Evolutionary conservation across 495 filamentous ascomycete genomes (phyloP).

Genomic region (Xylaria grammica): DNA sequence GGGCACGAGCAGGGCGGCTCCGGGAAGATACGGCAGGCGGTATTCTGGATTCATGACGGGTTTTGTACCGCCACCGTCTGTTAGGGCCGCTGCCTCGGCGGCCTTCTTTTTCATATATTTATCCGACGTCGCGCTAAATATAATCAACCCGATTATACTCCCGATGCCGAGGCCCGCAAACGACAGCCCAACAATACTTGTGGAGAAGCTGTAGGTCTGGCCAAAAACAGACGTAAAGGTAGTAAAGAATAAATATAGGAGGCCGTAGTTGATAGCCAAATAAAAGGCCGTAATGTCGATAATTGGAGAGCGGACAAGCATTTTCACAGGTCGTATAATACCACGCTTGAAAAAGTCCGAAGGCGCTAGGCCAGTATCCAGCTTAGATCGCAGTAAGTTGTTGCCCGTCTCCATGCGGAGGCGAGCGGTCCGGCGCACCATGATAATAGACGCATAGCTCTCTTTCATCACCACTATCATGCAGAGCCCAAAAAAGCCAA

Average conservation of each 20-base stretch:
- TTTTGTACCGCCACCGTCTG: conserved; percentile 23
- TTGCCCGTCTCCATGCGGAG: conserved; percentile 51
- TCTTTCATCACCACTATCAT: conserved; percentile 53
- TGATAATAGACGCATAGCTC: conserved; percentile 64
- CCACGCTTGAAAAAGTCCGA: conserved; percentile 40
- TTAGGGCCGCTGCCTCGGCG: no score
- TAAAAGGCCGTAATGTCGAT: conserved; percentile 71
- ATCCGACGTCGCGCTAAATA: no score
- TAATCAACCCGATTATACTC: no score
- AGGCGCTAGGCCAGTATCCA: conserved; percentile 47
- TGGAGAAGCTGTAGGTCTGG: conserved; percentile 51
- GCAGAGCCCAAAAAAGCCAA: conserved; percentile 34
- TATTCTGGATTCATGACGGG: conserved; percentile 45
- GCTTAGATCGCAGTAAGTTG: conserved; percentile 42
- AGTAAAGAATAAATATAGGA: conserved; percentile 78
- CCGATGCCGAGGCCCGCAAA: conserved; percentile 49
- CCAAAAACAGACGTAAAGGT: conserved; percentile 65
- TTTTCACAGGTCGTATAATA: conserved; percentile 56
- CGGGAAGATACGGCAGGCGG: conserved; percentile 56
- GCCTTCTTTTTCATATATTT: no score
- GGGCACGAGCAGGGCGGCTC: conserved; percentile 53
- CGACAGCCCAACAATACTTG: conserved; percentile 41
- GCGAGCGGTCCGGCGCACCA: conserved; percentile 56
- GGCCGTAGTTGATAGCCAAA: conserved; percentile 73
- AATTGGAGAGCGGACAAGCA: conserved; percentile 63